Conservation (phyloP, 2,329 filamentous ascomycete genomes). For the Catunica adiposa region DNA sequence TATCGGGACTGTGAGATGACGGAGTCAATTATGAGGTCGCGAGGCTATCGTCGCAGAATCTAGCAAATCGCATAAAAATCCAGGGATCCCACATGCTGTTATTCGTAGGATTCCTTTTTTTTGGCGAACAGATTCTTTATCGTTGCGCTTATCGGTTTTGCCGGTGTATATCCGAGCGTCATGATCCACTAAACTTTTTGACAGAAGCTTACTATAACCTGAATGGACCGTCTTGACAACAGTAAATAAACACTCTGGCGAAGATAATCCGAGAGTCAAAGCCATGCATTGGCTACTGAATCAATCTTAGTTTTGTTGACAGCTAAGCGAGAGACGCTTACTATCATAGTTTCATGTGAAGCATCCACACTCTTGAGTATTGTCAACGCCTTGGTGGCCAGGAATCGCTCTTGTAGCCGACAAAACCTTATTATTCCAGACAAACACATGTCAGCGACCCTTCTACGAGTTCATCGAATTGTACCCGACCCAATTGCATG, state of each 20-base stretch:
- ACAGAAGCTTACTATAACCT: not conserved
- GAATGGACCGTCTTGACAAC: not conserved
- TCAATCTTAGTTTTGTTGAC: not conserved
- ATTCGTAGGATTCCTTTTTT: not conserved
- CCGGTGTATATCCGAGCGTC: not conserved
- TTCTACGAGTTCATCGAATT: not conserved
- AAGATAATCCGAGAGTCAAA: too few species aligned
- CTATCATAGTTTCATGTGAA: not conserved
- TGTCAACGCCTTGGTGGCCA: not conserved
- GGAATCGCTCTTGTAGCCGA: not conserved
- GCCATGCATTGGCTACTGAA: too few species aligned
- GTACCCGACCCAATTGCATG: not conserved
- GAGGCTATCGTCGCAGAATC: not conserved
- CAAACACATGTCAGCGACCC: not conserved
- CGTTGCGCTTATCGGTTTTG: not conserved
- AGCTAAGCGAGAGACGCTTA: not conserved
- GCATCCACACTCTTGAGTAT: not conserved
- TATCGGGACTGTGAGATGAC: not conserved
- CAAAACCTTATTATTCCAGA: not conserved
- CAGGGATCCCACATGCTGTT: not conserved
- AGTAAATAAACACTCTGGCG: not conserved
- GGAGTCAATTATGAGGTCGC: not conserved
- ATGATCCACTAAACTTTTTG: not conserved
- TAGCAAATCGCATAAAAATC: not conserved
- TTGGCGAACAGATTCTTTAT: not conserved